Evolutionary conservation across 2,329 filamentous ascomycete genomes (phyloP), one percentile per base, ranked within the genome.

Genomic region (Phyllosticta paracitricarpa): DNA sequence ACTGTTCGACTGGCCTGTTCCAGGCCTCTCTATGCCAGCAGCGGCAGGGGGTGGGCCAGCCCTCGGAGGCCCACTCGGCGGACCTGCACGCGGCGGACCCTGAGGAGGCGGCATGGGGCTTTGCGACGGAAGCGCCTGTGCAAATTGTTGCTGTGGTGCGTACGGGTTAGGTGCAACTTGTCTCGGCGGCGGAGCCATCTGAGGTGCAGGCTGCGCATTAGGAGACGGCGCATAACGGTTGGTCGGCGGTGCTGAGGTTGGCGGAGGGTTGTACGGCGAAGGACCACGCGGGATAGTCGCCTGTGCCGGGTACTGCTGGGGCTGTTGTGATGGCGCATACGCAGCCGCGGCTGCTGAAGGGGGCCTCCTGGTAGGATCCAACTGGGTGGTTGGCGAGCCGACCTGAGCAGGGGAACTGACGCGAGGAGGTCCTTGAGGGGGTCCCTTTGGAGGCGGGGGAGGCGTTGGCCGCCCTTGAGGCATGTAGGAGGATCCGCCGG

Each of bases 241-340:
- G 54, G 80, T 81, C 75, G 78, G 89, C 86, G 72, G 95, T 95
- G 68, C 90, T 81, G 76, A 85, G 90, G 86, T 78, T 6, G 89
- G 89, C 59, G 92, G 89, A 48, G 88, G 84, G 68, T 92, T 91
- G 74, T 96, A 97, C 5, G 92, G 92, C 26, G 92, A 96, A 4
- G 88, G 82, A 28, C 88, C 91, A 65, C 91, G 86, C 24, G 86
- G 82, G 58, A 90, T 82, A 22, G 84, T 82, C 52, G 85, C 80
- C 54, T 82, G 82, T 58, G 69, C 74, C 35, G 78, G 73, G 75
- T 76, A 70, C 70, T 78, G 61, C 33, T 62, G 57, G 19, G 68
- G 73, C 66, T 63, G 78, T 56, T 64, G 71, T 58, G 84, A 78
- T 52, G 87, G 87, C 9, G 85, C 84, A 66, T 92, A 90, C 2